A percentile compares a stretch with the other conserved stretches of the same genome.
Conservation (phyloP, 1,139 yeast species). For the Lodderomyces jiufengensis region DNA sequence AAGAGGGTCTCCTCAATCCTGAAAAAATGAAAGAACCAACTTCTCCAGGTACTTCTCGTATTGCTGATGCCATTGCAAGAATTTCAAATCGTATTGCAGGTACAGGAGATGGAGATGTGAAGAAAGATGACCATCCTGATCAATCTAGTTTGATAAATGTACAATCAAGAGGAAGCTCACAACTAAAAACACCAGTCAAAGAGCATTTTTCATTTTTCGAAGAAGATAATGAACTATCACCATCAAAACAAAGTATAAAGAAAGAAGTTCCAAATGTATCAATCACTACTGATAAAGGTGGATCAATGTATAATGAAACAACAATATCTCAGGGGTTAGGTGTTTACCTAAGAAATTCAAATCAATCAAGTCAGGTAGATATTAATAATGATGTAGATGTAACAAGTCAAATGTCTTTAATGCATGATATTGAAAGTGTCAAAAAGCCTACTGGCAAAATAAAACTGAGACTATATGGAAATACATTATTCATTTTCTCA, state of each 20-base stretch:
- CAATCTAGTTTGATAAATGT: neutral
- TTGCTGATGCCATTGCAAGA: constrained; percentile 30
- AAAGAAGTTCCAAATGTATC: neutral
- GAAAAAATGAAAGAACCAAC: constrained; percentile 5
- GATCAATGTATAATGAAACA: constrained; percentile 1
- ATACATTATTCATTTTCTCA: constrained; percentile 32
- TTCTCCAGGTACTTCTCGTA: constrained; percentile 17
- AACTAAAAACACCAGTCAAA: constrained; percentile 10
- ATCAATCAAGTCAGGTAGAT: neutral
- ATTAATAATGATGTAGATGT: neutral
- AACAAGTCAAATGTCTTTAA: neutral
- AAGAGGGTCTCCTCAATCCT: constrained; percentile 13
- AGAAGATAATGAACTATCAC: neutral
- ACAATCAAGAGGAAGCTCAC: constrained; percentile 1
- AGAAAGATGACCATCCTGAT: constrained; percentile 1
- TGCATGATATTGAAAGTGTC: neutral
- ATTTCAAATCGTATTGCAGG: constrained; percentile 46
- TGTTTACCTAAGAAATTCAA: constrained; percentile 1
- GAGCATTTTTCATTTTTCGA: constrained; percentile 8
- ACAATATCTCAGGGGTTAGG: constrained; percentile 1
- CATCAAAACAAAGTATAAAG: neutral
- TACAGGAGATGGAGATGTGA: constrained; percentile 16
- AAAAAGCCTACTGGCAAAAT: neutral
- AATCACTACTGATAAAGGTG: constrained; percentile 1
- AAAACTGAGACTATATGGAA: constrained; percentile 32